A percentile compares a stretch with the other conserved stretches of the same genome.
These are phyloP conservation scores for Deinandra increscens DNA, from an alignment of 129 eudicot species.

Conservation along the genomic window DNA sequence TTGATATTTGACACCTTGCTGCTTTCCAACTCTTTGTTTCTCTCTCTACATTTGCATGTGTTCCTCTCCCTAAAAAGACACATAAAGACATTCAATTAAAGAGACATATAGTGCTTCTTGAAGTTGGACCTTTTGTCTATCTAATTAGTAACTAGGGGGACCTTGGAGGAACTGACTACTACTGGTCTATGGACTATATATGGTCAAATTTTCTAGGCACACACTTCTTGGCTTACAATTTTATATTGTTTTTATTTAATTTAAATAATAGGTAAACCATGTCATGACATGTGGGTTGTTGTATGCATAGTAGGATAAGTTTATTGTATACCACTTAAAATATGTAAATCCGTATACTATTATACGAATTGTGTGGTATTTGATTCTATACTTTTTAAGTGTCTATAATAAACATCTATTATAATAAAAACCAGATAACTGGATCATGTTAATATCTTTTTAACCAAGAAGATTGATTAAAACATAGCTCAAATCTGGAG, in stretches of 20 bases:
- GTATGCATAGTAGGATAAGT: too few relatives aligned
- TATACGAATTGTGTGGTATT: too few relatives aligned
- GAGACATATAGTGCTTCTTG: conserved; percentile 23
- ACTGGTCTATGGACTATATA: conserved; percentile 15
- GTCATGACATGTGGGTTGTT: neutral
- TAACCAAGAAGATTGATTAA: too few relatives aligned
- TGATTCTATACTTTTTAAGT: too few relatives aligned
- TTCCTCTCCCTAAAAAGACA: conserved; percentile 16
- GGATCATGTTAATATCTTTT: too few relatives aligned
- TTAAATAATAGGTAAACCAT: too few relatives aligned
- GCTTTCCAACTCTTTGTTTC: conserved; percentile 16
- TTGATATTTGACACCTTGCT: conserved; percentile 25
- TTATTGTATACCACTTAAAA: too few relatives aligned
- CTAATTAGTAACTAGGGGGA: conserved; percentile 22
- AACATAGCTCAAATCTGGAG: too few relatives aligned
- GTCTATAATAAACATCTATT: too few relatives aligned
- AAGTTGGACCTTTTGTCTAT: conserved; percentile 33
- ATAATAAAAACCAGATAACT: too few relatives aligned
- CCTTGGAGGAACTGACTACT: conserved; percentile 26
- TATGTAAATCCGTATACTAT: too few relatives aligned
- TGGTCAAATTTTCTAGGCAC: conserved; percentile 27
- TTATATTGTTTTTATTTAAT: neutral
- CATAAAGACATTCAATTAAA: conserved; percentile 29
- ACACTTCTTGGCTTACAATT: conserved; percentile 11
- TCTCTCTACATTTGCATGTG: conserved; percentile 11